Conservation (phyloP, 2,329 filamentous ascomycete genomes). For the Sordariomycetes sp. region DNA sequence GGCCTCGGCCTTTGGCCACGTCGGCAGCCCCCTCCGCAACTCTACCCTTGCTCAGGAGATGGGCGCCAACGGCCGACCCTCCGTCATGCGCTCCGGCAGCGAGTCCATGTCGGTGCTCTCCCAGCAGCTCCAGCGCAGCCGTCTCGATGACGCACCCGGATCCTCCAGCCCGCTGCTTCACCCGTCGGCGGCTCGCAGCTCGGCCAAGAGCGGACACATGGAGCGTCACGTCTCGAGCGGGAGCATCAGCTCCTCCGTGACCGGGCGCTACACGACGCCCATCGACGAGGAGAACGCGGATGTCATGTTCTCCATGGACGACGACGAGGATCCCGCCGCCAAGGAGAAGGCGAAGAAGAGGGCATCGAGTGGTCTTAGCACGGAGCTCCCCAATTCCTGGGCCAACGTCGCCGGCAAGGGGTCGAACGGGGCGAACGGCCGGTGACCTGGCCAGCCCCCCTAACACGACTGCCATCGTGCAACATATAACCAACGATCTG, state of each 20-base stretch:
- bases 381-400: too few relatives aligned
- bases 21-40: constrained; percentile 56
- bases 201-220: constrained; percentile 29
- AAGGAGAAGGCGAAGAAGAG: constrained; percentile 38
- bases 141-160: constrained; percentile 35
- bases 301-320: constrained; percentile 59
- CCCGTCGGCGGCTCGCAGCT: constrained; percentile 34
- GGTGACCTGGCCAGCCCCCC: too few relatives aligned
- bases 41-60: constrained; percentile 50
- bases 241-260: constrained; percentile 44
- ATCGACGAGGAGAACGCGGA: constrained; percentile 57
- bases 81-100: constrained; percentile 28
- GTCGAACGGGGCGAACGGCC: too few relatives aligned
- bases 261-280: constrained; percentile 51
- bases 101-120: constrained; percentile 50
- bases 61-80: constrained; percentile 16
- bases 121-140: constrained; percentile 53
- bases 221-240: constrained; percentile 53
- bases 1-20: constrained; percentile 54
- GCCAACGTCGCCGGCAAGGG: too few relatives aligned
- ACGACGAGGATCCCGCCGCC: constrained; percentile 43
- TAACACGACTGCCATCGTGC: too few relatives aligned
- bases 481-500: too few relatives aligned
- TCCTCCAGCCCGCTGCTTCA: constrained; percentile 40
- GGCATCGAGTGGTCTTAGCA: constrained; percentile 31